Base-by-base conservation (phyloP, 2,329 filamentous ascomycete genomes). In the Ploettnerulaceae sp. region DNA sequence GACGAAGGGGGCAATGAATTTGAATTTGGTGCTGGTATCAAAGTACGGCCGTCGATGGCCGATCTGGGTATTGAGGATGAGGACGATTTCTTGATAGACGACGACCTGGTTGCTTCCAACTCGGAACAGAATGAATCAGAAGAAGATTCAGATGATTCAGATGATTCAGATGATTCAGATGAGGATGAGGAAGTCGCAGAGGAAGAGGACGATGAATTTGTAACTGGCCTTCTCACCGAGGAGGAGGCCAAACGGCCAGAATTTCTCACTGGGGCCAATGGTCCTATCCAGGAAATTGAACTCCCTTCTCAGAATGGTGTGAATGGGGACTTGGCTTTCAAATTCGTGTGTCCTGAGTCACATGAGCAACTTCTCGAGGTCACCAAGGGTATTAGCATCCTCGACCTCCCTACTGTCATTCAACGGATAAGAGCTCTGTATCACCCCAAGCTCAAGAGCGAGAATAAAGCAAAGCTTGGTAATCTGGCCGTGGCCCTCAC, bases 351-450 rank as follows among this genome's bases (percentile, higher is more conserved):
- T 61, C 93, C 93, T 1, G 75, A 86, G 56, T 82, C 77, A 24
- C 86, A 91, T 55, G 73, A 79, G 8, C 84, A 95, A 57, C 74
- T 98, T 35, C 67, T 89, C 22, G 66, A 76, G 15, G 73, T 86
- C 2, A 75, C 84, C 36, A 72, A 79, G 40, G 70, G 73, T 31
- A 74, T 90, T 29, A 69, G 82, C 0, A 62, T 76, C 12, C 69
- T 80, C 8, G 82, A 88, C 58, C 68, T 91, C 1, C 84, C 89
- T 0, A 85, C 79, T 0, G 83, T 94, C 31, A 75, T 98, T 18
- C 90, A 95, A 66, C 81, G 91, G 51, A 93, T 98, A 58, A 82
- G 93, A 67, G 86, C 90, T 9, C 71, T 95, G n/a, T 86, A 97
- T 64, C 89, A 97, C 62, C 86, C 91, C 6, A 90, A 91, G 56